phyloP scores from a whole-genome alignment of 164 flowering plant genomes.

The Liriodendron chinense region DNA sequence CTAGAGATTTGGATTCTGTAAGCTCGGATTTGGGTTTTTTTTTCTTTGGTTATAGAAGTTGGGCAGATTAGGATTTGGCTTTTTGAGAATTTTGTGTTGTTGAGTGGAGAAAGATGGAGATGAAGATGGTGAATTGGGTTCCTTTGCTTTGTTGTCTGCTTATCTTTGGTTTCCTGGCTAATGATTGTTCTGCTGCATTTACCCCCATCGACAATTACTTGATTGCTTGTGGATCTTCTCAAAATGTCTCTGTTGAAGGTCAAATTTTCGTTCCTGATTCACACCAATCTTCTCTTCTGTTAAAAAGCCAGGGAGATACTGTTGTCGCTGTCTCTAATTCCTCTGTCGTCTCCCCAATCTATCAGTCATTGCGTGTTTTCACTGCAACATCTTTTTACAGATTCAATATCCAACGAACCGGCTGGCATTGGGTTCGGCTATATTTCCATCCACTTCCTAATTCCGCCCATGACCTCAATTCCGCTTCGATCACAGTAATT shows the following conservation, averaged over 20 bases:
- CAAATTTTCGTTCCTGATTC: constrained; percentile 29
- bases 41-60: background rate
- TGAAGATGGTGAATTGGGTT: constrained; percentile 14
- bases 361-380: constrained; percentile 26
- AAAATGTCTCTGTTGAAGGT: constrained; percentile 26
- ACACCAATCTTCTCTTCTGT: constrained; percentile 12
- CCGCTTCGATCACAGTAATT: constrained; percentile 24
- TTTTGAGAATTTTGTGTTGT: background rate
- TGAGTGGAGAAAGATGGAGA: background rate
- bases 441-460: constrained; percentile 27
- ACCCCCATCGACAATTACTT: constrained; percentile 29
- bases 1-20: background rate
- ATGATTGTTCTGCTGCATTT: constrained; percentile 16
- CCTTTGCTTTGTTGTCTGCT: constrained; percentile 5
- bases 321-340: constrained; percentile 11
- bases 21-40: background rate
- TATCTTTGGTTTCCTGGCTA: constrained; percentile 3
- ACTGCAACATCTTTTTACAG: constrained; percentile 16
- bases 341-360: constrained; percentile 27
- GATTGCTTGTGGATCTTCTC: constrained; percentile 34
- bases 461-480: constrained; percentile 17
- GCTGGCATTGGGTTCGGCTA: constrained; percentile 36
- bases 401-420: constrained; percentile 23
- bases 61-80: background rate
- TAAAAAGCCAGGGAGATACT: constrained; percentile 14